Base-by-base conservation (phyloP, 352 stramenopile species). In the Thraustochytrium striatum region DNA sequence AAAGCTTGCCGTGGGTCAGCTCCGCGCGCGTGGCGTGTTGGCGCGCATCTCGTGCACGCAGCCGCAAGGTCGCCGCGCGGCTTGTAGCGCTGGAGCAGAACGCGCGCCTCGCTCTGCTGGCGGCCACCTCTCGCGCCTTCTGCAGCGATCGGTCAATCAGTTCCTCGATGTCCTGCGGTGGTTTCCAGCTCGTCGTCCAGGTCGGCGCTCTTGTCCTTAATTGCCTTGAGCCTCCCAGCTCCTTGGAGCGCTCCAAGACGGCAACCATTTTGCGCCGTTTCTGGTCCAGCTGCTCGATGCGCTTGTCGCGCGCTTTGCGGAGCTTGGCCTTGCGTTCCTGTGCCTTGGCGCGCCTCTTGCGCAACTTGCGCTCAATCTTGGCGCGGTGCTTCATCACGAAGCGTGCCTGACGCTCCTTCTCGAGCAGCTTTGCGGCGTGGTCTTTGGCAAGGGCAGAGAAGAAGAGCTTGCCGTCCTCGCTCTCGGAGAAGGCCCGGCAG, bases 141-240 rank as follows among this genome's bases (percentile, higher is more conserved):
- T n/a, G n/a, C n/a, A n/a, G n/a, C n/a, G n/a, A n/a, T n/a, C n/a
- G n/a, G n/a, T n/a, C n/a, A n/a, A n/a, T n/a, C 13, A 53, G 16
- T 25, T 35, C 3, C 25, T 55, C 69, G 25, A 79, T 79, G 35
- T 79, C 69, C 36, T 79, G 50, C 9, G 69, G 69, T n/a, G n/a
- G n/a, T n/a, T 25, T 62, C 55, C 55, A 62, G 9, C 9, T 62
- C 55, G 55, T 62, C 55, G 55, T 62, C 55, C 25, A 62, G 9
- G 55, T 62, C 33, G 16, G 55, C 55, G 32, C 9, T 62, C n/a
- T 62, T 30, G n/a, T 25, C 55, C 33, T 25, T 62, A 38, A 62
- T 62, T 25, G 9, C 55, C n/a, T n/a, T n/a, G n/a, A n/a, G n/a
- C n/a, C n/a, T n/a, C n/a, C n/a, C 19, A 70, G 19, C 9, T 70